Base-by-base conservation (phyloP, 1,284 basidiomycete genomes). In the Xerocomus amazonicus region DNA sequence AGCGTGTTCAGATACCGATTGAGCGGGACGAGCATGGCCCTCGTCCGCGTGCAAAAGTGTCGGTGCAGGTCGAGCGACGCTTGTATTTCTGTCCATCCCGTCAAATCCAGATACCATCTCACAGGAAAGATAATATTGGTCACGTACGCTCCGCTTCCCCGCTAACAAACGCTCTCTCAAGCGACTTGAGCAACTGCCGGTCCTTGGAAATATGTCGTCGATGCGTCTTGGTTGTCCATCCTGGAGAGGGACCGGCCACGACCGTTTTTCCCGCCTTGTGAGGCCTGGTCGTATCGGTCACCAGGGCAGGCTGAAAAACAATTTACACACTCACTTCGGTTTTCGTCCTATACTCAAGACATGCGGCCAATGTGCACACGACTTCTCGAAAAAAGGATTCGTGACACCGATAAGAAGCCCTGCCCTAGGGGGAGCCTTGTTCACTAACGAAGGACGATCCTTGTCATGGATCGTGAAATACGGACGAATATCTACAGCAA, bases 391-490 rank as follows among this genome's bases (percentile, higher is more conserved):
- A 63, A 96, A 90, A 0, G 96, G 96, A 61, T 98, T 99, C 8
- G 96, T 98, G 1, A 95, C 92, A 9, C 96, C 94, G 1, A 98
- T 71, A 1, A 98, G 66, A 0, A 92, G 72, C 0, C 95, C 96
- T 0, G 88, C 73, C 59, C 87, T 87, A 0, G 96, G 95, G 54
- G 91, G 84, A 40, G 89, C 82, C 54, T 86, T 83, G 62, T 91
- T 92, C 29, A 96, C 84, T 4, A 97, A 67, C 0, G 78, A 62
- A 0, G 78, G 64, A 58, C 92, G 87, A 58, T 97, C 94, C 35
- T 80, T 81, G 60, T 98, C 96, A 65, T 97, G 95, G 53, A 98
- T 94, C 14, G 94, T 97, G 58, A 98, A 90, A 67, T 96, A 98
- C 0, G 95, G 96, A 8, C 95, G 78, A 59, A 92, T 84, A 64